phyloP scores from a whole-genome alignment of 306 rosid genomes.

The Lathyrus aphaca region DNA sequence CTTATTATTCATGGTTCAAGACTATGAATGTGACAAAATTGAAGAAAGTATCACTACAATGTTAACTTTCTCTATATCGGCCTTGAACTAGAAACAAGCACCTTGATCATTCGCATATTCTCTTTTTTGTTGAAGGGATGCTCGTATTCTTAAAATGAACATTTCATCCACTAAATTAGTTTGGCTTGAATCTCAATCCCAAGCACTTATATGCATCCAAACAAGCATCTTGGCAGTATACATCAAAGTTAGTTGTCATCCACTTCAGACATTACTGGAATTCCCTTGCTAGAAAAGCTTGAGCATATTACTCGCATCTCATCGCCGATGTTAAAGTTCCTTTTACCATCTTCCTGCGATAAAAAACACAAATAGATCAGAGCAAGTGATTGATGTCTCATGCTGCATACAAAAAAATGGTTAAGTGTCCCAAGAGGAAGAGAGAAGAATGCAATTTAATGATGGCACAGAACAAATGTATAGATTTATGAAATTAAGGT shows the following conservation, averaged over 20 bases:
- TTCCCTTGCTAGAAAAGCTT: conserved; percentile 75
- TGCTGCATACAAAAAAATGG: background rate
- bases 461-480: background rate
- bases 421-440: background rate
- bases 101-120: too few species aligned
- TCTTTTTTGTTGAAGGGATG: too few species aligned
- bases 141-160: too few species aligned
- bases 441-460: conserved; percentile 9
- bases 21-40: too few species aligned
- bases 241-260: conserved; percentile 50
- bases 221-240: conserved; percentile 24
- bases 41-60: too few species aligned
- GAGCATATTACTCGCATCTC: conserved; percentile 68
- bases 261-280: conserved; percentile 68
- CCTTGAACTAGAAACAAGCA: too few species aligned
- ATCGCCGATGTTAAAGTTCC: conserved; percentile 58
- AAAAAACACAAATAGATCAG: conserved; percentile 35
- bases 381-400: conserved; percentile 19
- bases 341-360: conserved; percentile 56
- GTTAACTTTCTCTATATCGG: too few species aligned
- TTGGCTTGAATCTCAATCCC: too few species aligned
- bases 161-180: too few species aligned
- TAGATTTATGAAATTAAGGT: conserved; percentile 1
- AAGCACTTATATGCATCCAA: background rate
- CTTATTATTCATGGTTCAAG: too few species aligned